Conservation (phyloP, 164 flowering plant genomes). For the Tetracentron sinense region DNA sequence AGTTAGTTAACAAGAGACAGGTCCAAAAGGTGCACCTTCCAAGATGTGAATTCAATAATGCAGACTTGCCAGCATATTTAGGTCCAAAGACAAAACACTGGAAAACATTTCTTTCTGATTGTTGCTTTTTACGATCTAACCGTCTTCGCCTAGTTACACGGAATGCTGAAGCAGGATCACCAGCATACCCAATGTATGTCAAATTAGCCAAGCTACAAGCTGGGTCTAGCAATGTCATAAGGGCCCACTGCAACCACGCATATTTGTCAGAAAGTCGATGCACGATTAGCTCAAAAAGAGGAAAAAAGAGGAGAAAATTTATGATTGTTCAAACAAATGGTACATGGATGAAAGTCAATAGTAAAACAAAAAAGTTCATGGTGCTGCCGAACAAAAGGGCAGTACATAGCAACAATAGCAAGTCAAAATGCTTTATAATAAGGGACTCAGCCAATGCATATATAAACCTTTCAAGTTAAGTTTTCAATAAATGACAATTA, state of each 20-base stretch:
- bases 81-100: conserved; percentile 99
- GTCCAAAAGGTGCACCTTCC: conserved; percentile 57
- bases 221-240: conserved; percentile 88
- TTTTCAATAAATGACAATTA: no score
- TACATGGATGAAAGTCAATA: no score
- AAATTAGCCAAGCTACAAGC: conserved; percentile 61
- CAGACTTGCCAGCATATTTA: conserved; percentile 77
- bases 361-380: no score
- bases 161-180: conserved; percentile 69
- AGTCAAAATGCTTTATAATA: no score
- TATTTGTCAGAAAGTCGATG: conserved; percentile 11
- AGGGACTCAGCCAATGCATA: no score
- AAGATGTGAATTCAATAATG: conserved; percentile 66
- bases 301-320: no score
- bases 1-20: not conserved
- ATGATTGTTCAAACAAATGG: no score
- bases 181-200: conserved; percentile 76
- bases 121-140: conserved; percentile 77
- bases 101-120: conserved; percentile 77
- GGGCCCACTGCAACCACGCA: conserved; percentile 78
- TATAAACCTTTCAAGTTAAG: no score
- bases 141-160: conserved; percentile 69
- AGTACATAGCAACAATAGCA: no score
- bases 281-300: no score
- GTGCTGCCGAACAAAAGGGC: no score